phyloP scores from a whole-genome alignment of 495 filamentous ascomycete genomes.

The Penicillium chermesinum region DNA sequence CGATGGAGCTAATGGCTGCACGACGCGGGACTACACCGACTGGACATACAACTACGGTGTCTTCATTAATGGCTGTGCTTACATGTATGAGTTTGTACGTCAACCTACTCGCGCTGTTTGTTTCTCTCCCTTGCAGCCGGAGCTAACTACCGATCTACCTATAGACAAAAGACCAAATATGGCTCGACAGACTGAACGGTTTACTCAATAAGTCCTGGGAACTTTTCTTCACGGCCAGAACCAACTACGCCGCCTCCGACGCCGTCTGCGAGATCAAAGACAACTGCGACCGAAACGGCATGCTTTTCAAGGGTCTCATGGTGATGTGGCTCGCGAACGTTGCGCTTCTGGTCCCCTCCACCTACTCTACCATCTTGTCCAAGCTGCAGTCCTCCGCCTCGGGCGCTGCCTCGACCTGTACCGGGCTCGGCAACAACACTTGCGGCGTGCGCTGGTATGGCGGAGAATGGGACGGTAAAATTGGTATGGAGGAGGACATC shows the following conservation, averaged over 20 bases:
- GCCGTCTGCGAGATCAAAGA: slow-evolving; percentile 57
- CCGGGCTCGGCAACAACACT: slow-evolving; percentile 53
- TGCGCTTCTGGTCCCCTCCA: slow-evolving; percentile 60
- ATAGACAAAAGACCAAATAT: slow-evolving; percentile 27
- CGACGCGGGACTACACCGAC: slow-evolving; percentile 49
- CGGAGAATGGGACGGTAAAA: slow-evolving; percentile 55
- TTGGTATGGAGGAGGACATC: slow-evolving; percentile 51
- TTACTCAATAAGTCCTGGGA: slow-evolving; percentile 43
- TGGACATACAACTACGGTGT: slow-evolving; percentile 68
- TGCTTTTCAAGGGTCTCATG: slow-evolving; percentile 76
- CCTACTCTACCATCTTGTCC: slow-evolving; percentile 56
- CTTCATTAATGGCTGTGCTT: slow-evolving; percentile 61
- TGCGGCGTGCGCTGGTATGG: slow-evolving; percentile 72
- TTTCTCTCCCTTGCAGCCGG: neutral
- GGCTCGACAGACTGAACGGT: slow-evolving; percentile 50
- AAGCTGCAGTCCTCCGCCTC: slow-evolving; percentile 59
- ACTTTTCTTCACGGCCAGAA: slow-evolving; percentile 47
- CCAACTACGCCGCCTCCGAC: slow-evolving; percentile 51
- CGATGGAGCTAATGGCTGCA: slow-evolving; percentile 47
- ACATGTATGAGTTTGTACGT: slow-evolving; percentile 64
- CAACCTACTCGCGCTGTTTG: too few species aligned
- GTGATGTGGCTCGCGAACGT: slow-evolving; percentile 70
- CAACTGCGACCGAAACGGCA: slow-evolving; percentile 65
- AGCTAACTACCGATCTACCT: slow-evolving; percentile 9
- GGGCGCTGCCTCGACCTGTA: slow-evolving; percentile 66